These are phyloP conservation scores for Saitozyma podzolica DNA, from an alignment of 768 basidiomycete species.

Conservation along the genomic window DNA sequence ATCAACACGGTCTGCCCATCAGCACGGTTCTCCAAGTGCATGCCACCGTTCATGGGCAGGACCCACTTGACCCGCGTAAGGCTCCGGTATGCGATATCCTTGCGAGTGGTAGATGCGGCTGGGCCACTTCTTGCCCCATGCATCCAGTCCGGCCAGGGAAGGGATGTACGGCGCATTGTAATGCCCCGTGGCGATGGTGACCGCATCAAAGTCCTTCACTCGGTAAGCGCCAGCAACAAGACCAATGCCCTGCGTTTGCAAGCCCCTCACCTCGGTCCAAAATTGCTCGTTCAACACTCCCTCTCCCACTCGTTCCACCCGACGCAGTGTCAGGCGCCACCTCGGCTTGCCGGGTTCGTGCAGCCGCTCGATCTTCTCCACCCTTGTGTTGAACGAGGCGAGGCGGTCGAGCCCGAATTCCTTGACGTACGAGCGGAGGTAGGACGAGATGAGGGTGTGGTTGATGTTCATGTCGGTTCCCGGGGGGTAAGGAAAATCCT, in stretches of 20 bases:
- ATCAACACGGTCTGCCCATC: conserved; percentile 24
- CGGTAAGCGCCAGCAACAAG: not conserved
- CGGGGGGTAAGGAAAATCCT: conserved; percentile 32
- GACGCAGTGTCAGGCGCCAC: conserved; percentile 21
- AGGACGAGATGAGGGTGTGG: conserved; percentile 52
- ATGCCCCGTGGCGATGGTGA: conserved; percentile 51
- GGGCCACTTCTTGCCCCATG: conserved; percentile 54
- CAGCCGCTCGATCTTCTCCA: conserved; percentile 57
- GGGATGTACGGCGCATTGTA: conserved; percentile 41
- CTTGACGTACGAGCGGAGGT: conserved; percentile 57
- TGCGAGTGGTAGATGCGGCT: conserved; percentile 54
- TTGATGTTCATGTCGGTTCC: conserved; percentile 30
- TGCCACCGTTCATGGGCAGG: not conserved
- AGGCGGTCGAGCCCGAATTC: conserved; percentile 56
- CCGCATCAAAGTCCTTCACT: conserved; percentile 29
- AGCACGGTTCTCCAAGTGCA: not conserved
- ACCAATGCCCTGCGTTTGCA: not conserved
- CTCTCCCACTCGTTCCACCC: conserved; percentile 13
- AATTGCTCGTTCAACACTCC: conserved; percentile 16
- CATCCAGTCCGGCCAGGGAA: conserved; percentile 50
- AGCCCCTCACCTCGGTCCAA: conserved; percentile 30
- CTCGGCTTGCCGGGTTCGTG: conserved; percentile 11
- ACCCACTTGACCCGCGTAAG: conserved; percentile 50
- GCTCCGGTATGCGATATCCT: conserved; percentile 56
- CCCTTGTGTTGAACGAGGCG: conserved; percentile 59